phyloP scores from a whole-genome alignment of 2,329 filamentous ascomycete genomes.

The Penicillium freii region DNA sequence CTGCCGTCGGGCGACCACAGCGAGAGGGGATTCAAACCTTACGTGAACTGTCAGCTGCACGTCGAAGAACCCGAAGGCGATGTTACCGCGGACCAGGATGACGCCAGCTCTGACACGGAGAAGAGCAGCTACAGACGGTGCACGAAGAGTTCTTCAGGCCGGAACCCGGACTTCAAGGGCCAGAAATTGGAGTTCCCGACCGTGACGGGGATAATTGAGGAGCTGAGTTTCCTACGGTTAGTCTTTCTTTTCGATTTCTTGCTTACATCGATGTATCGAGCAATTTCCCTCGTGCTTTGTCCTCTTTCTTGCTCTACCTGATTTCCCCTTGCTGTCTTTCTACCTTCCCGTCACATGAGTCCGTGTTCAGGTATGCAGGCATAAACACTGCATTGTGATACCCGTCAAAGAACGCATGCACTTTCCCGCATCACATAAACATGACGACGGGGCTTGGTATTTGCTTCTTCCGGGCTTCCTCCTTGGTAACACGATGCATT shows the following conservation, averaged over 20 bases:
- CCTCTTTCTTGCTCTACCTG: neutral
- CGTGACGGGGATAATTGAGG: slow-evolving; percentile 59
- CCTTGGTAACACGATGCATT: neutral
- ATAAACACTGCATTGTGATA: slow-evolving; percentile 7
- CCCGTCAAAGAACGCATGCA: neutral
- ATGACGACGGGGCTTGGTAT: neutral
- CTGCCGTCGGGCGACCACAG: slow-evolving; percentile 57
- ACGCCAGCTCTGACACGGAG: slow-evolving; percentile 45
- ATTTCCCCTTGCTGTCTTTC: slow-evolving; percentile 1
- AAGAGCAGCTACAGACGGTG: slow-evolving; percentile 56
- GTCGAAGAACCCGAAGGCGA: slow-evolving; percentile 64
- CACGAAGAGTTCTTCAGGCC: slow-evolving; percentile 56
- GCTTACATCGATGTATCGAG: neutral
- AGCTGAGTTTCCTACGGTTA: slow-evolving; percentile 72
- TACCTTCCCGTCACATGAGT: neutral
- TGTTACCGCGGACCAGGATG: slow-evolving; percentile 45
- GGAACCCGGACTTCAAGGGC: slow-evolving; percentile 65
- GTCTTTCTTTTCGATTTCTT: slow-evolving; percentile 31
- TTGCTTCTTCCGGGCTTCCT: neutral
- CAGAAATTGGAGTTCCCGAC: slow-evolving; percentile 59
- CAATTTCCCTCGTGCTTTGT: neutral
- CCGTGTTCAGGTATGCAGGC: neutral
- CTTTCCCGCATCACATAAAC: neutral
- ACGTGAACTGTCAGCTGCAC: slow-evolving; percentile 77
- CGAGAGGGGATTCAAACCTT: slow-evolving; percentile 64